phyloP scores from a whole-genome alignment of 257 asterid species.

The Solanum phureja region DNA sequence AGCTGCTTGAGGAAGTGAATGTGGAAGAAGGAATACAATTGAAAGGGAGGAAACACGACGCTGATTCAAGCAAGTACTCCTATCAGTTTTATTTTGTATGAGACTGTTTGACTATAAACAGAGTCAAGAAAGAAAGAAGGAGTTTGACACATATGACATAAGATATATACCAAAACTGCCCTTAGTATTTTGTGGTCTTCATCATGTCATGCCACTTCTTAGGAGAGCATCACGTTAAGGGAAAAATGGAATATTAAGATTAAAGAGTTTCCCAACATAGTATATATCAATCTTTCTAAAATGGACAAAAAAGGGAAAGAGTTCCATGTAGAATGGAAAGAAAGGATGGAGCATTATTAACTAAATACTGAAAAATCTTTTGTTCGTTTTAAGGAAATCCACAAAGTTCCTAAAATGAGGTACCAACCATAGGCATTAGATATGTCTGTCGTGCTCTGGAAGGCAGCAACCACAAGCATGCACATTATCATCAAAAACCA shows the following conservation, averaged over 20 bases:
- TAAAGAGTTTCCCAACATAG: not conserved
- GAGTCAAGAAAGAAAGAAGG: not conserved
- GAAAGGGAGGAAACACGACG: not conserved
- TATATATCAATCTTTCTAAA: not conserved
- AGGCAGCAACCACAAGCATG: slow-evolving; percentile 75
- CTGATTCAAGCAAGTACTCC: not conserved
- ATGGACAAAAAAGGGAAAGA: not conserved
- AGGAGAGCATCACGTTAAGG: not conserved
- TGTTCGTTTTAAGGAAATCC: not conserved
- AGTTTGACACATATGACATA: not conserved
- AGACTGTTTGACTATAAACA: not conserved
- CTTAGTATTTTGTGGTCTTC: not conserved
- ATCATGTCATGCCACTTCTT: not conserved
- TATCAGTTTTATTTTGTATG: not conserved
- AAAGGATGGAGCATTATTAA: not conserved
- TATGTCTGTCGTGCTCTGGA: slow-evolving; percentile 75
- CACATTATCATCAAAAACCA: slow-evolving; percentile 95
- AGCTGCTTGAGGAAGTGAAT: not conserved
- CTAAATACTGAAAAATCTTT: not conserved
- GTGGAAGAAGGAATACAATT: not conserved
- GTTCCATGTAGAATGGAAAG: not conserved
- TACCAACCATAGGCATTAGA: slow-evolving; percentile 86
- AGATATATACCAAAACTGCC: not conserved
- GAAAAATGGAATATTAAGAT: not conserved
- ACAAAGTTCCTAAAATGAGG: not conserved